Base-by-base conservation (phyloP, 2,329 filamentous ascomycete genomes). In the Zymoseptoria ardabiliae region DNA sequence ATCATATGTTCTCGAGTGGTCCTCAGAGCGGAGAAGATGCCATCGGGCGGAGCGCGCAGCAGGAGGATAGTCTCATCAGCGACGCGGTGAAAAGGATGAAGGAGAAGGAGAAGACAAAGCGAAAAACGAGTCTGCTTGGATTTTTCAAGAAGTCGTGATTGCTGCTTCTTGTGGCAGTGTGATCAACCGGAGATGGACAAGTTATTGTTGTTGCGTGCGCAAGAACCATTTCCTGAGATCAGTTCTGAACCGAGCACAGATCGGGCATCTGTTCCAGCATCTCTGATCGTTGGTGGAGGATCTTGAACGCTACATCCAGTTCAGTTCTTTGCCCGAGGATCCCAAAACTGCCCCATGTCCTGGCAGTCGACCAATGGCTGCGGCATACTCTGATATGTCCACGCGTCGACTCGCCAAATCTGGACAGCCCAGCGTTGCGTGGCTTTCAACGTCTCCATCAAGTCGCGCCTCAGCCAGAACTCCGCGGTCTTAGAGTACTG, bases 71-170 rank as follows among this genome's bases (percentile, higher is more conserved):
- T 56, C 50, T 69, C 25, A 65, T 69, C 35, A 63, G 62, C 9
- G 67, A 69, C 58, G 67, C 67, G 25, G 67, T 69, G 4, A 64
- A 63, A 55, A 63, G 66, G 13, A 69, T 69, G 51, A 63, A 68
- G 28, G 49, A 60, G 23, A 59, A 66, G 54, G 63, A 69, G 56
- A 63, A 57, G 53, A n/a, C 56, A 8, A 58, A 57, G 23, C 55
- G 59, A 58, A 53, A 62, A 21, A 56, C 56, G 49, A 66, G 65
- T 25, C 48, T 68, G 5, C 19, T 65, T n/a, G 65, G 55, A 3
- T 63, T 68, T 19, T 64, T 68, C 48, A 68, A 64, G 51, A 59
- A 61, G 55, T 35, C 61, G 28, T 65, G 58, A 35, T 53, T 22
- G 51, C 51, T 53, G 35, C 10, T 45, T 5, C n/a, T 17, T 45